A percentile compares a stretch with the other conserved stretches of the same genome.
Conservation (phyloP, 2,329 filamentous ascomycete genomes). For the Chrysoporthe puriensis region DNA sequence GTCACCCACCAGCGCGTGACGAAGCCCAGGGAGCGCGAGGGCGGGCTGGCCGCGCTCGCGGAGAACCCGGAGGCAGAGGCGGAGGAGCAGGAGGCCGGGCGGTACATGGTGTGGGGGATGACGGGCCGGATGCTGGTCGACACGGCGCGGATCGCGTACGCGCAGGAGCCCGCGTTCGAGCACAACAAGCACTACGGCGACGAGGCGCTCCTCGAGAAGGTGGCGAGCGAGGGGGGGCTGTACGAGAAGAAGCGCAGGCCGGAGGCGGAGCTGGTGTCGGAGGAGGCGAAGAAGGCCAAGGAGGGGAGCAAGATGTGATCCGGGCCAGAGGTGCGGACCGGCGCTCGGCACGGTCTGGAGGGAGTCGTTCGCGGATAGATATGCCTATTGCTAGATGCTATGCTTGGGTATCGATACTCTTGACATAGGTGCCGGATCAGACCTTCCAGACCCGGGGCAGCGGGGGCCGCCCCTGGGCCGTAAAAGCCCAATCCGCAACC, state of each 20-base stretch:
- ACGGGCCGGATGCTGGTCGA: constrained; percentile 90
- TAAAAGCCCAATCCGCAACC: background rate
- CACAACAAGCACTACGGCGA: constrained; percentile 60
- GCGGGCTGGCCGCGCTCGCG: constrained; percentile 48
- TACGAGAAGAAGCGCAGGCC: constrained; percentile 49
- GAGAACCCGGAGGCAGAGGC: constrained; percentile 53
- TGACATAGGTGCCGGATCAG: background rate
- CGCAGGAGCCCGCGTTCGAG: constrained; percentile 82
- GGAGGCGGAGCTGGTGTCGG: constrained; percentile 37
- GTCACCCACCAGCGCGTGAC: constrained; percentile 71
- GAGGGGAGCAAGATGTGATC: constrained; percentile 44
- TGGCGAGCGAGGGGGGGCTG: constrained; percentile 49
- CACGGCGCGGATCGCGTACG: constrained; percentile 82
- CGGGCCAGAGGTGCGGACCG: background rate
- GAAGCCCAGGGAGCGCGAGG: constrained; percentile 51
- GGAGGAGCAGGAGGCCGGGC: constrained; percentile 49
- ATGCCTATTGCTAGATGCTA: constrained; percentile 9
- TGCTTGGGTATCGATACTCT: constrained; percentile 14
- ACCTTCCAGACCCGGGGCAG: background rate
- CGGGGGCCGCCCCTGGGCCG: background rate
- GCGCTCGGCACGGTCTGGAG: background rate
- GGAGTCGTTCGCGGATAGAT: background rate
- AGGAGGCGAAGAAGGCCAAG: constrained; percentile 41
- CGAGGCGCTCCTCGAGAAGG: constrained; percentile 51
- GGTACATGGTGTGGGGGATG: constrained; percentile 93